These are phyloP conservation scores for Macrolepiota fuliginosa DNA, from an alignment of 768 basidiomycete genomes.

Conservation along the genomic window DNA sequence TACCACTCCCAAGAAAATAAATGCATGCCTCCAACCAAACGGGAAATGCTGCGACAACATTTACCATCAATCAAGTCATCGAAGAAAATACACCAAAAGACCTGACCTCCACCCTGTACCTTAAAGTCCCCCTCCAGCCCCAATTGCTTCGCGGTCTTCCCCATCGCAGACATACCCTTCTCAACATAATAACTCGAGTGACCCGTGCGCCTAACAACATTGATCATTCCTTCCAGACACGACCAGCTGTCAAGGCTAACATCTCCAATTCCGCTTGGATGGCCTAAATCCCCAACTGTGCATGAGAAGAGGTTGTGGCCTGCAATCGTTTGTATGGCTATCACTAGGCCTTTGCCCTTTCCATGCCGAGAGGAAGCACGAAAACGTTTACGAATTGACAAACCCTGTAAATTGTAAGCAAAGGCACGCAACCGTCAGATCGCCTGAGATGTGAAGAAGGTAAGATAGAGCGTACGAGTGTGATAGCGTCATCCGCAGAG, in stretches of 20 bases:
- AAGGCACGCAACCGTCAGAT: neutral
- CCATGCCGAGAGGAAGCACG: constrained; percentile 65
- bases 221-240: constrained; percentile 75
- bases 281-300: constrained; percentile 79
- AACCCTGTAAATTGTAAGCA: constrained; percentile 36
- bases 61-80: constrained; percentile 4
- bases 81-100: constrained; percentile 12
- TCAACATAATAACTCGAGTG: constrained; percentile 87
- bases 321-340: constrained; percentile 75
- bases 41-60: constrained; percentile 60
- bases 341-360: constrained; percentile 78
- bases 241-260: constrained; percentile 82
- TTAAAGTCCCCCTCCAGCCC: constrained; percentile 64
- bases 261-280: constrained; percentile 62
- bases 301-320: constrained; percentile 81
- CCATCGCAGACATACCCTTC: constrained; percentile 83
- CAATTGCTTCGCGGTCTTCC: constrained; percentile 71
- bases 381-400: constrained; percentile 83
- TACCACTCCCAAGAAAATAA: neutral
- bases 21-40: constrained; percentile 73
- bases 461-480: constrained; percentile 43
- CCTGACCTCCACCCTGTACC: constrained; percentile 75
- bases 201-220: constrained; percentile 74
- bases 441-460: neutral
- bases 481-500: constrained; percentile 75